Evolutionary conservation across 2,329 filamentous ascomycete species (phyloP).

Genomic region (Epichloe elymi): DNA sequence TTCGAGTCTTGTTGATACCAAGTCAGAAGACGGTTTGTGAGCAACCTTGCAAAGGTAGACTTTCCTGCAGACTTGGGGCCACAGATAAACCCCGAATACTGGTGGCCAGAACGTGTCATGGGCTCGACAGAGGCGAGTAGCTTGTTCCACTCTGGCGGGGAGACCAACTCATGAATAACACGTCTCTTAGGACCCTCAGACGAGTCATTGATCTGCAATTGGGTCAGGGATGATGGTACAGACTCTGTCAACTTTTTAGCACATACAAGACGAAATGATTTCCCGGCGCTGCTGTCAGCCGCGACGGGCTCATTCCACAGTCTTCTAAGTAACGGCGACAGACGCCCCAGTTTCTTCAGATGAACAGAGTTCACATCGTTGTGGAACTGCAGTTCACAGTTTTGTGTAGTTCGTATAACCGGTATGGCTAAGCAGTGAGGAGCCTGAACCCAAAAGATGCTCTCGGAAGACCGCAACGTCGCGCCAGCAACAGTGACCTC

Average conservation of each 20-base stretch:
- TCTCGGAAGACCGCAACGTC: constrained; percentile 35
- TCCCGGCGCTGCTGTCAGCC: constrained; percentile 8
- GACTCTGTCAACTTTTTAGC: constrained; percentile 2
- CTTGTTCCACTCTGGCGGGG: constrained; percentile 48
- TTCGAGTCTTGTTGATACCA: constrained; percentile 9
- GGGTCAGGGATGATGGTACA: constrained; percentile 7
- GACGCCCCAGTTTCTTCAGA: constrained; percentile 38
- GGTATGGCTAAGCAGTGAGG: constrained; percentile 58
- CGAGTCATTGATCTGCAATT: constrained; percentile 36
- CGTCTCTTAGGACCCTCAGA: constrained; percentile 36
- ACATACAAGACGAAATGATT: constrained; percentile 39
- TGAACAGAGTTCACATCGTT: constrained; percentile 35
- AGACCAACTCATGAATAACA: constrained; percentile 39
- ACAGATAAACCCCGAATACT: constrained; percentile 42
- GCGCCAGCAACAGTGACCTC: constrained; percentile 54
- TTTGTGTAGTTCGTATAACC: constrained; percentile 42
- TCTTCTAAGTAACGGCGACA: constrained; percentile 54
- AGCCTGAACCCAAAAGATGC: constrained; percentile 45
- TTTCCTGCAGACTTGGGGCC: constrained; percentile 64
- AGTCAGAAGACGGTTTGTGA: constrained; percentile 55
- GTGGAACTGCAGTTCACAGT: constrained; percentile 40
- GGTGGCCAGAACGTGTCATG: constrained; percentile 17
- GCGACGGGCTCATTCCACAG: constrained; percentile 45
- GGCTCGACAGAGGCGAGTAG: constrained; percentile 34
- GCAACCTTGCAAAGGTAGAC: constrained; percentile 56